Conservation (phyloP, 176 grass and related monocot genomes). For the Ananas comosus region DNA sequence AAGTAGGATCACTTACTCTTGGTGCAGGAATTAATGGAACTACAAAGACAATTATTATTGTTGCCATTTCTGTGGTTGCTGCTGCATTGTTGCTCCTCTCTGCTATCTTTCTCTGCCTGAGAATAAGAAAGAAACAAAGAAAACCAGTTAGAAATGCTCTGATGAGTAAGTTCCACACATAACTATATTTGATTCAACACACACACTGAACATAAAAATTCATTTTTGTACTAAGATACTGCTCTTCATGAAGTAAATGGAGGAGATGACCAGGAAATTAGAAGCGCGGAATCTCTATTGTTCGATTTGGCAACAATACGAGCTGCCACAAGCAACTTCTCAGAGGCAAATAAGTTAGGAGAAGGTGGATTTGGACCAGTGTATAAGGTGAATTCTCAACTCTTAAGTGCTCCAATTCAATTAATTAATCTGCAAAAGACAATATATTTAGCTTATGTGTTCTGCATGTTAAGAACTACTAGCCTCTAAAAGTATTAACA, state of each 20-base stretch:
- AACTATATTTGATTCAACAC: too few species aligned
- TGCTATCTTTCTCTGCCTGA: constrained; percentile 1
- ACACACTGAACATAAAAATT: too few species aligned
- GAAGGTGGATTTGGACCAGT: constrained; percentile 52
- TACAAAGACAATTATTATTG: constrained; percentile 3
- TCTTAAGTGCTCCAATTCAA: too few species aligned
- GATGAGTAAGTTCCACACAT: too few species aligned
- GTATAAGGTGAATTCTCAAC: constrained; percentile 55
- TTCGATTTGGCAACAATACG: constrained; percentile 28
- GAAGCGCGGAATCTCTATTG: constrained; percentile 6
- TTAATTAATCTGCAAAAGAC: too few species aligned
- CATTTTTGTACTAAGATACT: too few species aligned
- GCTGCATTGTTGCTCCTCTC: constrained; percentile 15
- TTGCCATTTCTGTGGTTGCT: constrained; percentile 13
- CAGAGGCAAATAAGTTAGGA: constrained; percentile 43
- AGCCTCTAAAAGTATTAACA: too few species aligned
- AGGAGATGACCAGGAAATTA: constrained; percentile 15
- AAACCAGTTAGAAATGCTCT: too few species aligned
- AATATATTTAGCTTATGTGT: too few species aligned
- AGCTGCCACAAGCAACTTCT: constrained; percentile 42
- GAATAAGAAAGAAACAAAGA: neutral
- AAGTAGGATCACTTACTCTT: too few species aligned
- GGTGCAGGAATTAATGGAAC: too few species aligned
- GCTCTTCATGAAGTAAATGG: neutral
- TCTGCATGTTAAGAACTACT: too few species aligned